Percentiles rank a stretch among this genome's conserved stretches.
phyloP scores from a whole-genome alignment of 2,329 filamentous ascomycete genomes.

The Zasmidium cellare region DNA sequence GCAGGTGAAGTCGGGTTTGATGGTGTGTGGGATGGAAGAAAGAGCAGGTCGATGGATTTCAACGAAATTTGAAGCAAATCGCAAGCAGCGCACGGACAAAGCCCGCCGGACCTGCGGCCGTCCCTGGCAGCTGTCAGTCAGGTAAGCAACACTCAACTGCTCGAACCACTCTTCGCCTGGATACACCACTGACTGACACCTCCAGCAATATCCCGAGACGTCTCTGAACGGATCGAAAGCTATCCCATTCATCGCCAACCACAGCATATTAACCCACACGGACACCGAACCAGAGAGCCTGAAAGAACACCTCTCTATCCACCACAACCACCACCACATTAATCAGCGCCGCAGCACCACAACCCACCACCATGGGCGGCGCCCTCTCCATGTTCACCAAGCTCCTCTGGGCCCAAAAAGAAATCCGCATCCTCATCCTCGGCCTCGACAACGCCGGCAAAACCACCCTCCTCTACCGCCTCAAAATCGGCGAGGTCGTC shows the following conservation, averaged over 20 bases:
- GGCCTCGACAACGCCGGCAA: conserved; percentile 94
- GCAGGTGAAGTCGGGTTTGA: neutral
- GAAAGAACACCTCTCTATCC: neutral
- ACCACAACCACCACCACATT: neutral
- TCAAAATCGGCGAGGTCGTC: conserved; percentile 97
- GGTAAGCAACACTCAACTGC: neutral
- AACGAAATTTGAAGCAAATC: neutral
- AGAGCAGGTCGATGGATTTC: neutral
- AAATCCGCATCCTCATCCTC: conserved; percentile 79
- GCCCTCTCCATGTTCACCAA: conserved; percentile 63
- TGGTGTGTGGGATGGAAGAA: neutral
- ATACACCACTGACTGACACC: neutral
- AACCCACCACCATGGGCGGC: conserved; percentile 51
- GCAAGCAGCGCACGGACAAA: neutral
- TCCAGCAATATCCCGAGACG: too few relatives aligned
- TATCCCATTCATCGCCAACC: too few relatives aligned
- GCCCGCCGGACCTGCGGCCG: neutral
- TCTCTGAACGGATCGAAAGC: too few relatives aligned
- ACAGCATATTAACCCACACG: too few relatives aligned
- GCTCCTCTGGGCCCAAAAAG: conserved; percentile 89
- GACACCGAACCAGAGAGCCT: too few relatives aligned
- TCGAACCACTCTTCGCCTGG: neutral
- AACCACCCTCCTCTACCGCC: conserved; percentile 91
- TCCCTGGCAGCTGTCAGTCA: neutral
- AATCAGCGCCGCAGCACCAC: neutral